These are phyloP conservation scores for Populus pruinosa DNA, from an alignment of 345 rosid genomes.

Conservation along the genomic window DNA sequence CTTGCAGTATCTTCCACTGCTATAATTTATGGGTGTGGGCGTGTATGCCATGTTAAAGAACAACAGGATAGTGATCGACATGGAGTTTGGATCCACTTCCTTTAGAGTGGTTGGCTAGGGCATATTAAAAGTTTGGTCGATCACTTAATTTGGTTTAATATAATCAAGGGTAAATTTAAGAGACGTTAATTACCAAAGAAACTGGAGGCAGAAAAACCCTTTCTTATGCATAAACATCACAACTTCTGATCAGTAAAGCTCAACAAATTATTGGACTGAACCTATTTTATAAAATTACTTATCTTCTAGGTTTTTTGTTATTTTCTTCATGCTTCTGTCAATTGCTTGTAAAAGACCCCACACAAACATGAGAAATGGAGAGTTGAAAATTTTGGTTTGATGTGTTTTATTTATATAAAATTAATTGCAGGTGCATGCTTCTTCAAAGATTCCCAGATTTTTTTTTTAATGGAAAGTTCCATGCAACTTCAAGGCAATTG, in stretches of 20 bases:
- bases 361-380: not conserved
- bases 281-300: not conserved
- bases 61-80: conserved; percentile 5
- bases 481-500: conserved; percentile 13
- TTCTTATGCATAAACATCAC: conserved; percentile 29
- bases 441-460: not conserved
- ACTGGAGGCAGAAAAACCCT: not conserved
- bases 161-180: conserved; percentile 13
- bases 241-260: conserved; percentile 1
- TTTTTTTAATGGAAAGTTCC: not conserved
- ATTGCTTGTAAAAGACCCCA: not conserved
- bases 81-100: conserved; percentile 13
- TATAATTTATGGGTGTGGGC: not conserved
- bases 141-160: conserved; percentile 20
- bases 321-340: not conserved
- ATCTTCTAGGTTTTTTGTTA: not conserved
- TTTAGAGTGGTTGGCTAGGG: conserved; percentile 42
- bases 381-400: not conserved
- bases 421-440: not conserved
- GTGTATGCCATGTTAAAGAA: not conserved
- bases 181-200: not conserved
- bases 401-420: not conserved
- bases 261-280: not conserved
- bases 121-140: conserved; percentile 27
- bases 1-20: not conserved